Percentiles rank a stretch among this genome's conserved stretches.
These are phyloP conservation scores for Fraxinus xanthoxyloides DNA, from an alignment of 305 asterid species.

Conservation along the genomic window DNA sequence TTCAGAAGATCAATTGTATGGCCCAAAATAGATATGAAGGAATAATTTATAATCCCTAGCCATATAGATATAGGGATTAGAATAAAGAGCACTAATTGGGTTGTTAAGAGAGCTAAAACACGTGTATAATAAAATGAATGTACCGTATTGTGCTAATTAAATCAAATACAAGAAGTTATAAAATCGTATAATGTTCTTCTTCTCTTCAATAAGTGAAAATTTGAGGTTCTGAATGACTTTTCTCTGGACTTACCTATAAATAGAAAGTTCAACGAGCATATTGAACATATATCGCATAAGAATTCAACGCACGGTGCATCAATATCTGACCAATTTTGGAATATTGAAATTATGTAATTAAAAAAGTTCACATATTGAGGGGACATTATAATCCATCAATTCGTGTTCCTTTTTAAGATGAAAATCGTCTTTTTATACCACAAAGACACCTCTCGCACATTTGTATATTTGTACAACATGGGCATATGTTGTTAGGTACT, in stretches of 20 bases:
- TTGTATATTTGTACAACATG: neutral
- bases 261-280: neutral
- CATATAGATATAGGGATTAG: neutral
- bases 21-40: constrained; percentile 7
- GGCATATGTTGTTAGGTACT: neutral
- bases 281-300: neutral
- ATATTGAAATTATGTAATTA: neutral
- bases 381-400: neutral
- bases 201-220: neutral
- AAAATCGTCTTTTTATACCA: neutral
- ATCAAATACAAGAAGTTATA: neutral
- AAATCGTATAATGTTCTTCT: neutral
- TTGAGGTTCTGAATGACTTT: neutral
- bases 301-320: neutral
- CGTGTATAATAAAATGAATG: neutral
- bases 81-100: neutral
- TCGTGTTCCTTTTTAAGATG: neutral
- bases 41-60: neutral
- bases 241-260: neutral
- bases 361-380: neutral
- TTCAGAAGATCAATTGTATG: neutral
- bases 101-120: neutral
- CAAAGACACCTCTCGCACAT: neutral
- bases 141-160: neutral
- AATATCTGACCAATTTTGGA: neutral